These are phyloP conservation scores for Thraustotheca clavata DNA, from an alignment of 352 stramenopile species.

Conservation along the genomic window DNA sequence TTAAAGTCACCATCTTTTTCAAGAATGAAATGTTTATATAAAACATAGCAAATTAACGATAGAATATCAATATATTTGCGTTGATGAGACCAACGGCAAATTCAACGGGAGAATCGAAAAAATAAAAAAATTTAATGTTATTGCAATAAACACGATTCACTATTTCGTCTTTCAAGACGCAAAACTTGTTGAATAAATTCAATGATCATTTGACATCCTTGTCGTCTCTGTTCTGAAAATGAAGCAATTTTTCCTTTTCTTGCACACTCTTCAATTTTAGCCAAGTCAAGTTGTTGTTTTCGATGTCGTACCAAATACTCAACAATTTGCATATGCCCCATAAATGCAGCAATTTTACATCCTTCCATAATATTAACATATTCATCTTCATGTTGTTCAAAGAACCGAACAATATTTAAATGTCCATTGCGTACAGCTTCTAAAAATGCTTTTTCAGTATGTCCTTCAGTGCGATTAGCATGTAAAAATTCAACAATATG, in stretches of 20 bases:
- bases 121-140: no score
- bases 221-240: not conserved
- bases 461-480: not conserved
- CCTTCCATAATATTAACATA: constrained; percentile 29
- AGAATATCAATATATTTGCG: no score
- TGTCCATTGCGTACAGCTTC: constrained; percentile 45
- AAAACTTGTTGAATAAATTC: no score
- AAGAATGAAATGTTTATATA: no score
- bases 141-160: no score
- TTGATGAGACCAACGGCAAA: no score
- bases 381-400: constrained; percentile 21
- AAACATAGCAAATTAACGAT: no score
- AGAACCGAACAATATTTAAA: constrained; percentile 43
- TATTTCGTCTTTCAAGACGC: no score
- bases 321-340: constrained; percentile 37
- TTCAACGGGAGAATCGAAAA: no score
- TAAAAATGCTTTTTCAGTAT: constrained; percentile 26
- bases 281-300: not conserved
- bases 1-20: no score
- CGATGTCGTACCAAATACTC: constrained; percentile 29
- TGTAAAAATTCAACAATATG: not conserved
- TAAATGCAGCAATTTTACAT: constrained; percentile 42
- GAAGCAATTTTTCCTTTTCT: not conserved
- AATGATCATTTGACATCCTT: not conserved
- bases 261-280: not conserved